Percentiles rank a stretch among this genome's conserved stretches.
Evolutionary conservation across 1,284 basidiomycete species (phyloP).

Genomic region (Fistulinella cinereoalba): DNA sequence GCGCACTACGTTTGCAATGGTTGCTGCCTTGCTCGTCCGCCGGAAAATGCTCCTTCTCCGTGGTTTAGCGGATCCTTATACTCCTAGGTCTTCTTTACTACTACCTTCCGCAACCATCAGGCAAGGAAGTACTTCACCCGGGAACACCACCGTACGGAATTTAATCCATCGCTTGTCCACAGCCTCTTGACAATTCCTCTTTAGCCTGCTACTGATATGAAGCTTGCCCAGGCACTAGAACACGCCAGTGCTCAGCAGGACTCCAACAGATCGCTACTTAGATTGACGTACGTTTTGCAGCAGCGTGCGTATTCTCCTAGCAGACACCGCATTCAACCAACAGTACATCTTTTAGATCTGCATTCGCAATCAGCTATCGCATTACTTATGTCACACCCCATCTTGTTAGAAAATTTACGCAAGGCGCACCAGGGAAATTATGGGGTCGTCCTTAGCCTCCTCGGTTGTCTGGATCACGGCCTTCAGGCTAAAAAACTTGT

Average conservation of each 20-base stretch:
- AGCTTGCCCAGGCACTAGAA: constrained; percentile 61
- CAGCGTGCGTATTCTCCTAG: constrained; percentile 48
- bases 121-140: constrained; percentile 34
- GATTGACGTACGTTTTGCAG: constrained; percentile 83
- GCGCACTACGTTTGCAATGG: constrained; percentile 97
- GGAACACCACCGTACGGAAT: constrained; percentile 44
- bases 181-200: constrained; percentile 8
- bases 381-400: constrained; percentile 76
- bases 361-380: constrained; percentile 77
- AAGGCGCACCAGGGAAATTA: constrained; percentile 90
- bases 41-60: constrained; percentile 81
- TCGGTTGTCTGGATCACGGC: constrained; percentile 87
- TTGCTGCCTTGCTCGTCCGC: constrained; percentile 86
- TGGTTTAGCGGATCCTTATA: constrained; percentile 78
- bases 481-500: constrained; percentile 80
- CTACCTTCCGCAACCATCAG: constrained; percentile 14
- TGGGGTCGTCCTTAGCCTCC: constrained; percentile 82
- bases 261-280: constrained; percentile 76
- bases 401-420: constrained; percentile 79
- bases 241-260: constrained; percentile 84
- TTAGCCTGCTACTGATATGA: constrained; percentile 50
- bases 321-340: constrained; percentile 1
- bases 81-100: constrained; percentile 31
- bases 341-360: constrained; percentile 43
- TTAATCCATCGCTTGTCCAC: neutral